Evolutionary conservation across 2,329 filamentous ascomycete species (phyloP).

Genomic region (Phaeosphaeriaceae sp.): DNA sequence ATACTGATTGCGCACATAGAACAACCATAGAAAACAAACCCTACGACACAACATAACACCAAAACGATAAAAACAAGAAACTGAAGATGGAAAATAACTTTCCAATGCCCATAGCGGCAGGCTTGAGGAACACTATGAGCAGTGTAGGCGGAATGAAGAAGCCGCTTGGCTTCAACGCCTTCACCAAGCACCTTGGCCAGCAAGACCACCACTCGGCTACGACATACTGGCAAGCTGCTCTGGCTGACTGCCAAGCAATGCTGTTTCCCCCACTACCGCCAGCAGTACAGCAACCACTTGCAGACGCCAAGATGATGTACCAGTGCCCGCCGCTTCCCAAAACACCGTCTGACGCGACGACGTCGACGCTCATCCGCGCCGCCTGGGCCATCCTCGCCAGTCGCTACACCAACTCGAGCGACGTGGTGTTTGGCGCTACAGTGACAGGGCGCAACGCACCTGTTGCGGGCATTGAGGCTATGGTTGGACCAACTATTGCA

Average conservation of each 20-base stretch:
- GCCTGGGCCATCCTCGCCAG: slow-evolving; percentile 38
- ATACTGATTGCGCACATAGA: no score
- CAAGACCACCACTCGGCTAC: no score
- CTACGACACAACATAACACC: no score
- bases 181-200: slow-evolving; percentile 13
- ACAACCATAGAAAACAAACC: no score
- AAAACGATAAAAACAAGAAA: no score
- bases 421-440: slow-evolving; percentile 52
- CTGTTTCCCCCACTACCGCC: not conserved
- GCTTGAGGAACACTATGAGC: no score
- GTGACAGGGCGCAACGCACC: slow-evolving; percentile 43
- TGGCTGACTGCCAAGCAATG: no score
- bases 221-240: no score
- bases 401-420: slow-evolving; percentile 29
- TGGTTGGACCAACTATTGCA: slow-evolving; percentile 52
- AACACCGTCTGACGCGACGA: no score
- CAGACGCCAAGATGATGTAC: slow-evolving; percentile 8
- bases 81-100: no score
- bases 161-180: slow-evolving; percentile 24
- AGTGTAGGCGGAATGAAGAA: slow-evolving; percentile 37
- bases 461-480: slow-evolving; percentile 43
- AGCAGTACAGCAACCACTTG: slow-evolving; percentile 11
- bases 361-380: slow-evolving; percentile 23
- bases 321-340: not conserved
- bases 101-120: no score